Evolutionary conservation across 345 rosid species (phyloP), one percentile per base, ranked within the genome.

Genomic region (Gossypium stocksii): DNA sequence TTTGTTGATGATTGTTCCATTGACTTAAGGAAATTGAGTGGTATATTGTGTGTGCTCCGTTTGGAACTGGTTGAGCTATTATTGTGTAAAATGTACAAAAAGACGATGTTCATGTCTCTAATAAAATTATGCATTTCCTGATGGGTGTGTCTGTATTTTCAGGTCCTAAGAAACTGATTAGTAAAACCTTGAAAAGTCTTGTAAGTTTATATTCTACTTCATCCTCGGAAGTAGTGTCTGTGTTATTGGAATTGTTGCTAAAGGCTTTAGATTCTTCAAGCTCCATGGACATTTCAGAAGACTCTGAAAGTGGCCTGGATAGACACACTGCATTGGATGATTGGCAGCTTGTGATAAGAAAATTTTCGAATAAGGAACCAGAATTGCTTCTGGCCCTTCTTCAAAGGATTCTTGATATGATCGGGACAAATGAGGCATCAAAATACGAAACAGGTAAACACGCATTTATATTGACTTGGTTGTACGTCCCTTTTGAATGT

Each of bases 161-260:
- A 92, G 98, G 91, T 75, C 79, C 79, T 60, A 87, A 85, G 81
- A 91, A 83, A 82, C 86, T 74, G 65, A 80, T 61, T 34, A 76
- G 62, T 71, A 86, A 83, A 86, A 86, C 81, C 61, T 79, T 85
- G 78, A 91, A 87, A 78, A 74, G 22, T 79, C 88, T 95, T 29
- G 80, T 84, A 66, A 87, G 77, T 80, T 82, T 93, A 64, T 90
- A 85, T 82, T 78, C 89, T 77, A 86, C 93, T 58, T 89, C 80
- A 83, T 78, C 98, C 23, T 82, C 93, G 20, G 97, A 93, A 84
- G 85, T 89, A 54, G 84, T 87, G 27, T 89, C 97, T 43, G 88
- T 88, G 61, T 63, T 93, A 74, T 77, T 88, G 77, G 95, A 87
- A 69, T 77, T 89, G 62, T 80, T 92, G 80, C 77, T 86, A 73